Evolutionary conservation across 495 filamentous ascomycete species (phyloP).

Genomic region (Penicillium angulare): DNA sequence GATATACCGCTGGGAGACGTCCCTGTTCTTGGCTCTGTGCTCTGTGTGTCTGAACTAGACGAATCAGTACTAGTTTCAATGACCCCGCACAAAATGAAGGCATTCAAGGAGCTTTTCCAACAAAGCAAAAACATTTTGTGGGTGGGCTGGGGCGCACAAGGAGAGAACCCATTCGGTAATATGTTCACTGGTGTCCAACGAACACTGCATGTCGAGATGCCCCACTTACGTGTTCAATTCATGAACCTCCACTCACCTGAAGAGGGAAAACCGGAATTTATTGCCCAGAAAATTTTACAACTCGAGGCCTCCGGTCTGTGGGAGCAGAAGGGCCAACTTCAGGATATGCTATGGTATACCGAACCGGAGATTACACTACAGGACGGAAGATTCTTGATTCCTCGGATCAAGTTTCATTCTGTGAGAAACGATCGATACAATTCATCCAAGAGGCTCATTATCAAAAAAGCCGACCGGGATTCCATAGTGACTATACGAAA

Average conservation of each 20-base stretch:
- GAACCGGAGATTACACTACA: slow-evolving; percentile 27
- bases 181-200: slow-evolving; percentile 42
- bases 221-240: slow-evolving; percentile 25
- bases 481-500: slow-evolving; percentile 3
- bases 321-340: slow-evolving; percentile 13
- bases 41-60: slow-evolving; percentile 48
- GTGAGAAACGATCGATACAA: slow-evolving; percentile 39
- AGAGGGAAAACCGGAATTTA: slow-evolving; percentile 5
- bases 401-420: slow-evolving; percentile 23
- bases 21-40: slow-evolving; percentile 29
- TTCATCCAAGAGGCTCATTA: slow-evolving; percentile 28
- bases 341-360: slow-evolving; percentile 16
- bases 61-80: slow-evolving; percentile 40
- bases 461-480: slow-evolving; percentile 9
- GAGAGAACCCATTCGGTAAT: slow-evolving; percentile 32
- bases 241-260: slow-evolving; percentile 22
- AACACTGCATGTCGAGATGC: slow-evolving; percentile 22
- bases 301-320: slow-evolving; percentile 19
- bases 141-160: slow-evolving; percentile 32
- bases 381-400: slow-evolving; percentile 25
- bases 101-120: slow-evolving; percentile 31
- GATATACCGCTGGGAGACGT: slow-evolving; percentile 9
- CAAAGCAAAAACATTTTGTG: slow-evolving; percentile 38
- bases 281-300: slow-evolving; percentile 23
- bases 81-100: slow-evolving; percentile 12